These are phyloP conservation scores for Metroxylon sagu DNA, from an alignment of 176 grass and related monocot species.

Conservation along the genomic window DNA sequence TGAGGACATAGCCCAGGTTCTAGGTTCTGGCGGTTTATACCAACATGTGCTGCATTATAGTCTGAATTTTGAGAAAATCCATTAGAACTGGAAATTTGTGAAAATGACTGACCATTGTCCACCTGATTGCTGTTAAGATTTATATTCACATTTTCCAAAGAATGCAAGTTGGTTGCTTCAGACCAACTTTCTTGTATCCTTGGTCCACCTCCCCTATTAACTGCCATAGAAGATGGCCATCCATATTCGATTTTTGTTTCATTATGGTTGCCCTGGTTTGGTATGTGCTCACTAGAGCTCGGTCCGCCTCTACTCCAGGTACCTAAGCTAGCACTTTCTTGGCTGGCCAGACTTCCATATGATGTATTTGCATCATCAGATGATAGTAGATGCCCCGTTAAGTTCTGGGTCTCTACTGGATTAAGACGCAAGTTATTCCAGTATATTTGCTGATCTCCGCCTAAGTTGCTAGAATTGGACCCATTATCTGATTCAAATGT, in stretches of 20 bases:
- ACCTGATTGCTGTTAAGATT: constrained; percentile 14
- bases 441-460: not conserved
- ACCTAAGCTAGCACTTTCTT: constrained; percentile 3
- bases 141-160: constrained; percentile 9
- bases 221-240: not conserved
- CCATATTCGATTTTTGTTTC: constrained; percentile 1
- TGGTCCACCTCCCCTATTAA: constrained; percentile 1
- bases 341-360: not conserved
- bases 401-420: constrained; percentile 9
- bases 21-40: not conserved
- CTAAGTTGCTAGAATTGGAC: not conserved
- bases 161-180: constrained; percentile 10
- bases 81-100: not conserved
- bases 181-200: not conserved
- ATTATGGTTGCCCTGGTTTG: constrained; percentile 2
- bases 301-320: constrained; percentile 10
- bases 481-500: not conserved
- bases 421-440: not conserved
- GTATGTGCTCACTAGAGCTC: not conserved
- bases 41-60: not conserved
- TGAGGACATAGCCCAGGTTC: not conserved
- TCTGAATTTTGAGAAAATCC: not conserved
- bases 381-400: constrained; percentile 1
- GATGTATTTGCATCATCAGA: not conserved
- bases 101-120: constrained; percentile 9